Evolutionary conservation across 345 rosid genomes (phyloP).

Genomic region (Odontarrhena argentea): DNA sequence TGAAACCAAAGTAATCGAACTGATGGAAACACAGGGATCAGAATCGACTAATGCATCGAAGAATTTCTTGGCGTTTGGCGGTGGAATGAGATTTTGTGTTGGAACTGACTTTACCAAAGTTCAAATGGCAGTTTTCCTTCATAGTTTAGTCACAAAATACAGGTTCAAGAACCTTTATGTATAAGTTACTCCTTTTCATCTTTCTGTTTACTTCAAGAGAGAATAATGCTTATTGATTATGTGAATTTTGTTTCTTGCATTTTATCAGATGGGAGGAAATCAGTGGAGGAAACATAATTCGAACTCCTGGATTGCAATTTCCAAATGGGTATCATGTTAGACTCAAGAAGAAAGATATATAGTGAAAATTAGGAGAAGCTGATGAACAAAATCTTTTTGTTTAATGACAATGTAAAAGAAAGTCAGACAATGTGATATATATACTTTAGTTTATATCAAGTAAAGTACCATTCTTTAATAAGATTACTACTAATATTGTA

Average conservation of each 20-base stretch:
- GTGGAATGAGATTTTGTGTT: slow-evolving; percentile 89
- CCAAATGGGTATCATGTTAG: slow-evolving; percentile 73
- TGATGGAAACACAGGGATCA: slow-evolving; percentile 52
- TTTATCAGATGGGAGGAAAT: slow-evolving; percentile 62
- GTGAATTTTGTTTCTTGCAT: slow-evolving; percentile 8
- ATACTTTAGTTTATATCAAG: not conserved
- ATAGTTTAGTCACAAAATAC: slow-evolving; percentile 78
- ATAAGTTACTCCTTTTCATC: not conserved
- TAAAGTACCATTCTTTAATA: not conserved
- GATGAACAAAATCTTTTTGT: not conserved
- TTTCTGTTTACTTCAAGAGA: slow-evolving; percentile 8
- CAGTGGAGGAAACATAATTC: slow-evolving; percentile 63
- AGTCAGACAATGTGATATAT: not conserved
- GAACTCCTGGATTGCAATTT: slow-evolving; percentile 91
- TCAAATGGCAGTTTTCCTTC: slow-evolving; percentile 86
- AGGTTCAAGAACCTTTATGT: slow-evolving; percentile 43
- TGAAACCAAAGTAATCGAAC: not conserved
- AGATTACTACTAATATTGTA: not conserved
- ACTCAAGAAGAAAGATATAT: slow-evolving; percentile 47
- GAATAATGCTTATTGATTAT: slow-evolving; percentile 30
- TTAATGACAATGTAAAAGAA: not conserved
- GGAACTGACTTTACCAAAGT: slow-evolving; percentile 86
- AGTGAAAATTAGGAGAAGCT: not conserved
- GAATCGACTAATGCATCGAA: slow-evolving; percentile 62
- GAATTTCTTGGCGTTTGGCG: slow-evolving; percentile 92